Conservation (phyloP, 805 yeast genomes). For the Metschnikowia picachoensis region DNA sequence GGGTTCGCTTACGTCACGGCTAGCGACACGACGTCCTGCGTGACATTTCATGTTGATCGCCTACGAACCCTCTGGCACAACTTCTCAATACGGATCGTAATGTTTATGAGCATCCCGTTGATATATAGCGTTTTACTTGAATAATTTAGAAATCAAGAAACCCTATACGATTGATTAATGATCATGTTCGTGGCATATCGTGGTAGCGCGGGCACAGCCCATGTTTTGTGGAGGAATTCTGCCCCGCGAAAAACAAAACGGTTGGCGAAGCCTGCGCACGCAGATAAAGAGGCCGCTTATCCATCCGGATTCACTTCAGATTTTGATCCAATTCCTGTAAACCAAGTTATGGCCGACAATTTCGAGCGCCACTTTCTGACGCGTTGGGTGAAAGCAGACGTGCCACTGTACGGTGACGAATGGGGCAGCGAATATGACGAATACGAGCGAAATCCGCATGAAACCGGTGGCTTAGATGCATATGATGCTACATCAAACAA, state of each 20-base stretch:
- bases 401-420: slow-evolving; percentile 41
- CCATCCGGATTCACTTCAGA: too few species aligned
- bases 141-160: too few species aligned
- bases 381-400: slow-evolving; percentile 42
- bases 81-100: too few species aligned
- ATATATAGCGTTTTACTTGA: background rate
- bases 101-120: too few species aligned
- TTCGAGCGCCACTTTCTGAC: slow-evolving; percentile 42
- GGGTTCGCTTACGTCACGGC: too few species aligned
- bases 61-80: too few species aligned
- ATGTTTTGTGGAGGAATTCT: slow-evolving; percentile 8
- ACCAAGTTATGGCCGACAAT: slow-evolving; percentile 25
- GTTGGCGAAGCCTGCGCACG: background rate
- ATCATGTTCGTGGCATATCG: too few species aligned
- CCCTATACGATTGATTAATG: too few species aligned
- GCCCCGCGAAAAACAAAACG: background rate
- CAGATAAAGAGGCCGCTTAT: background rate
- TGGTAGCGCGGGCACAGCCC: slow-evolving; percentile 2
- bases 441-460: slow-evolving; percentile 15
- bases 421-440: slow-evolving; percentile 38
- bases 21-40: too few species aligned
- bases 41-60: too few species aligned
- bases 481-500: background rate
- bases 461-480: background rate
- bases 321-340: background rate